Percentiles rank a stretch among this genome's conserved stretches.
Evolutionary conservation across 2,329 filamentous ascomycete species (phyloP).

Genomic region (Ophiobolus disseminans): DNA sequence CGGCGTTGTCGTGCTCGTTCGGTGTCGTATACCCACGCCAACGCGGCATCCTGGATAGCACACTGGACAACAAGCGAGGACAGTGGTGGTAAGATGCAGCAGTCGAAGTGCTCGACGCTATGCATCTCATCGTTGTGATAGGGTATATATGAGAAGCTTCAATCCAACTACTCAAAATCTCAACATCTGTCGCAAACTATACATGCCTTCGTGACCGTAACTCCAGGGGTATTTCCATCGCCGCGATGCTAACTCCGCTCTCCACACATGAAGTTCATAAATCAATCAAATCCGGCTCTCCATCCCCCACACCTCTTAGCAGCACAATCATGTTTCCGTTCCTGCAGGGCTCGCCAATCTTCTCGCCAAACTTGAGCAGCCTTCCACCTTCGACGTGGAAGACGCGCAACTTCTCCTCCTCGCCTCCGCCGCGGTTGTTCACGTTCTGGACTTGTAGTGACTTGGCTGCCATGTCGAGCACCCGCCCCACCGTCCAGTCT

Average conservation of each 20-base stretch:
- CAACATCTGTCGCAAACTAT: too few species aligned
- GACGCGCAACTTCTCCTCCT: conserved; percentile 81
- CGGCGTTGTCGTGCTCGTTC: neutral
- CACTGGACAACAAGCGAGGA: too few species aligned
- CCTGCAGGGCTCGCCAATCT: conserved; percentile 74
- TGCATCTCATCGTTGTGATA: too few species aligned
- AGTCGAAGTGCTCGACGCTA: conserved; percentile 2
- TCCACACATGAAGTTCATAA: conserved; percentile 23
- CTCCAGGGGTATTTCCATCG: conserved; percentile 1
- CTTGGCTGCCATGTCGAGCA: conserved; percentile 79
- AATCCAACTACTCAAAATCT: too few species aligned
- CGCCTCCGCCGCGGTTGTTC: conserved; percentile 78
- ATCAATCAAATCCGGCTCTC: conserved; percentile 73
- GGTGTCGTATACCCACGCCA: neutral
- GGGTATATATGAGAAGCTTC: too few species aligned
- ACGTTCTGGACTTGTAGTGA: conserved; percentile 81
- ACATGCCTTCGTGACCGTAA: too few species aligned
- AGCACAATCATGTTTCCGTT: conserved; percentile 92
- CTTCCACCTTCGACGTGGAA: conserved; percentile 93
- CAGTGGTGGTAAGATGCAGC: neutral
- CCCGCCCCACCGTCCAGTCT: conserved; percentile 88
- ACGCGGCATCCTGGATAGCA: too few species aligned
- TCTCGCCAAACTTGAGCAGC: conserved; percentile 86
- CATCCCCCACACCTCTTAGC: conserved; percentile 83
- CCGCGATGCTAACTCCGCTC: neutral